Base-by-base conservation (phyloP, 164 flowering plant species). In the Magnolia changhungtana region DNA sequence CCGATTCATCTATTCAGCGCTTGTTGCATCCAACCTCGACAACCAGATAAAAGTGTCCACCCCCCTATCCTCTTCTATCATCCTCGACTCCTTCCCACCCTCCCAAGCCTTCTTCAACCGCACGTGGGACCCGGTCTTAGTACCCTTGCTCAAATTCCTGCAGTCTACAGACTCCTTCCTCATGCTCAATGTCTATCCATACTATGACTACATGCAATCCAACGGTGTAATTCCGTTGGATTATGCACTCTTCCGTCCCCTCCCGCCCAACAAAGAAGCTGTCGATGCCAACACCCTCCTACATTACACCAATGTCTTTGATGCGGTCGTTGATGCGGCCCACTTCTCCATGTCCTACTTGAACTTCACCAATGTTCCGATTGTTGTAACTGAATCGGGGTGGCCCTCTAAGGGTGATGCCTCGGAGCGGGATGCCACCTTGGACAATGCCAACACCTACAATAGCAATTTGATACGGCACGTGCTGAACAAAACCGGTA, bases 161-260 rank as follows among this genome's bases (percentile, higher is more conserved):
- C 92, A 87, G 78, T 88, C 92, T 16, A 87, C 97, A 0, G 85
- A 80, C 11, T 92, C 98, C 10, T 84, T 83, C 67, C 83, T 92
- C 20, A 92, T 94, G 98, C 91, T 94, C 16, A 94, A 94, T 80
- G 89, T 89, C 7, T 94, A 94, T 75, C 98, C 98, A 0, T 94
- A 92, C 75, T 92, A 92, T 78, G 96, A 91, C 71, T 94, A 89
- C 85, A 85, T 90, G 91, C 88, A 87, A 83, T 90, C 94, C 14
- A 87, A 91, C 79, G 89, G 89, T 50, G 93, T 88, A 63, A 89
- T 93, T 77, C 94, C 91, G 1, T 80, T 93, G 76, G 98, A 93
- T 73, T 91, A 93, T 81, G 97, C 98, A 3, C 88, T 93, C n/a
- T 93, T 93, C 80, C 94, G 89, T 1, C 90, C 98, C 1, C 88